phyloP scores from a whole-genome alignment of 306 rosid species.

The Vicia sativa region DNA sequence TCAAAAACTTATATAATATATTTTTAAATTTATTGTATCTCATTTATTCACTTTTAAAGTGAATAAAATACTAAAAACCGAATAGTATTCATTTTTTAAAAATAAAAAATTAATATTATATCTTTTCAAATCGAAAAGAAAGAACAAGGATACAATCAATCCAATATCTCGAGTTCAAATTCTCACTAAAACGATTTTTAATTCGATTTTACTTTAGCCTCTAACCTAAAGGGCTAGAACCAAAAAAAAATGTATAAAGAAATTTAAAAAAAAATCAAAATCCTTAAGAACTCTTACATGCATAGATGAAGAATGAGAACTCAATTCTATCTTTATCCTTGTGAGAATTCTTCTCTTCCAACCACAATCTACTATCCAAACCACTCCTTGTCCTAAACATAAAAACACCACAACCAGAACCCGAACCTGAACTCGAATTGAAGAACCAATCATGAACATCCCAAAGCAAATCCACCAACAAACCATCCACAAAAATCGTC shows the following conservation, averaged over 20 bases:
- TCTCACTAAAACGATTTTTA: neutral
- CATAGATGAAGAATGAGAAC: slow-evolving; percentile 91
- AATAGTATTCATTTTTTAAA: too few species aligned
- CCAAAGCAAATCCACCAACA: slow-evolving; percentile 92
- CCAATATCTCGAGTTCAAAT: neutral
- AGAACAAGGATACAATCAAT: neutral
- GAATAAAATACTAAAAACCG: too few species aligned
- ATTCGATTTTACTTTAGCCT: neutral
- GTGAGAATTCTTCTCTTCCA: slow-evolving; percentile 66
- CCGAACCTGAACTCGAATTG: slow-evolving; percentile 24
- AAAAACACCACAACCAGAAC: slow-evolving; percentile 73
- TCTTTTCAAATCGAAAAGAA: slow-evolving; percentile 44
- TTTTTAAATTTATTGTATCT: too few species aligned
- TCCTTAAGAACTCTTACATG: slow-evolving; percentile 71
- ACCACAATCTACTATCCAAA: slow-evolving; percentile 87
- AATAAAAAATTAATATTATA: slow-evolving; percentile 34
- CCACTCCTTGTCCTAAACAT: slow-evolving; percentile 94
- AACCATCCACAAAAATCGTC: slow-evolving; percentile 83
- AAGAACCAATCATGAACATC: slow-evolving; percentile 99
- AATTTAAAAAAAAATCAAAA: neutral
- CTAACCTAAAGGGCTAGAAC: too few species aligned
- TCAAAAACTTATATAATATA: too few species aligned
- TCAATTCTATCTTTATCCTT: slow-evolving; percentile 61
- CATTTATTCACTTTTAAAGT: too few species aligned
- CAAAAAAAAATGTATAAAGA: neutral